These are phyloP conservation scores for Candida awuae DNA, from an alignment of 805 yeast genomes.

Conservation along the genomic window DNA sequence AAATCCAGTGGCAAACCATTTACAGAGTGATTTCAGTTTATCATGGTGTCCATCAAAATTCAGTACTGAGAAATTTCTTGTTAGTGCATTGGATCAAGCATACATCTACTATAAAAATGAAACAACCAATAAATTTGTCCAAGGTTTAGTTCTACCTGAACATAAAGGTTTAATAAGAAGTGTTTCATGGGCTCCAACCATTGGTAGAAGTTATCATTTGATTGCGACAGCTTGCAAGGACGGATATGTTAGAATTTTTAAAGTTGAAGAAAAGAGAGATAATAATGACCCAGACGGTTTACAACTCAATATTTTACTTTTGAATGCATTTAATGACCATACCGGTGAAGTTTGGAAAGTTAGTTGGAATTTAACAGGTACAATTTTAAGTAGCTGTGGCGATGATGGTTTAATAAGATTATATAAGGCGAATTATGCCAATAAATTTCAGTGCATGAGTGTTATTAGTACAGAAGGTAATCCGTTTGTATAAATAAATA, in stretches of 20 bases:
- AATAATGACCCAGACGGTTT: slow-evolving; percentile 13
- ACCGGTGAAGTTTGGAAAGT: slow-evolving; percentile 81
- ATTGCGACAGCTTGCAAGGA: slow-evolving; percentile 96
- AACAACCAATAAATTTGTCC: slow-evolving; percentile 40
- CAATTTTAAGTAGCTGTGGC: slow-evolving; percentile 86
- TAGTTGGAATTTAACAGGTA: slow-evolving; percentile 90
- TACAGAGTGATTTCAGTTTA: slow-evolving; percentile 78
- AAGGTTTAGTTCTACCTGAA: slow-evolving; percentile 64
- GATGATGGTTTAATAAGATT: slow-evolving; percentile 88
- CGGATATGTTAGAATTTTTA: slow-evolving; percentile 82
- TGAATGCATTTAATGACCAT: slow-evolving; percentile 28
- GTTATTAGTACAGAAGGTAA: slow-evolving; percentile 54
- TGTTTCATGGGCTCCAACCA: slow-evolving; percentile 93
- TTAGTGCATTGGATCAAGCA: slow-evolving; percentile 82
- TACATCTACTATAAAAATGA: slow-evolving; percentile 53
- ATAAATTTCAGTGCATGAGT: slow-evolving; percentile 87
- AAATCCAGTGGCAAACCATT: slow-evolving; percentile 67
- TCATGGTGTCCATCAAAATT: slow-evolving; percentile 90
- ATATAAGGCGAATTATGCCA: slow-evolving; percentile 84
- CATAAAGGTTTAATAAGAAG: slow-evolving; percentile 83
- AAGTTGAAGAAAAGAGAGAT: slow-evolving; percentile 41
- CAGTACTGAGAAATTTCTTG: slow-evolving; percentile 70
- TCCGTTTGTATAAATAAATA: slow-evolving; percentile 5
- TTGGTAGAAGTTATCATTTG: slow-evolving; percentile 82
- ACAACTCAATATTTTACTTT: slow-evolving; percentile 18